Base-by-base conservation (phyloP, 805 yeast genomes). In the Phaffomyces opuntiae region DNA sequence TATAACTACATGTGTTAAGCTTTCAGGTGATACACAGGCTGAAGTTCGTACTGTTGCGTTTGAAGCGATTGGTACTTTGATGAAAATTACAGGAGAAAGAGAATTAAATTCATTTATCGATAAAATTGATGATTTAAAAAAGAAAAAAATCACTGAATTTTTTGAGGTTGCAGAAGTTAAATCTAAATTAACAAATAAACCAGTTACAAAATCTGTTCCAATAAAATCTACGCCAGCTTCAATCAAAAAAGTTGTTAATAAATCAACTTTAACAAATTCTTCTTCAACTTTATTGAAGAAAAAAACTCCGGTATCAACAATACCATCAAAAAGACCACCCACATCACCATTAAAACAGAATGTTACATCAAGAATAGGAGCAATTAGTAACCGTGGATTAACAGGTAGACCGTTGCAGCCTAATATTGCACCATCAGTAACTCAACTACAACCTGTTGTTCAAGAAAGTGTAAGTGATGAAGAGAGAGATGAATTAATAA, bases 11-110 rank as follows among this genome's bases (percentile, higher is more conserved):
- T 74, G 80, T 1, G 69, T 76, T 9, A 86, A 82, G 55, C 68
- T 87, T n/a, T 74, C 88, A 37, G 70, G 77, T 36, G 99, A 93
- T 53, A 81, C 95, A 0, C 86, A 83, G 59, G 95, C 88, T 40
- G 86, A 91, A 1, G 83, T 87, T 2, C 77, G 99, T 59, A 77
- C 81, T 42, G 80, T 81, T 5, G 83, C 91, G 0, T 83, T 88
- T 39, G 86, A 83, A 56, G 72, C 81, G 53, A 74, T 89, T 34
- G 98, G 96, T 7, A 79, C 86, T 0, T 63, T 89, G 42, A 82
- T 87, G 83, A 87, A 85, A 62, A 74, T 88, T n/a, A 73, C 81
- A 13, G 96, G 96, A 0, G 83, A 78, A 56, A 69, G 89, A 43
- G 81, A 78, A 43, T 65, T 88, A 52, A 77, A 68, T 42, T 69